Evolutionary conservation across 495 filamentous ascomycete species (phyloP), one percentile per base, ranked within the genome.

Genomic region (Neurospora sp.): DNA sequence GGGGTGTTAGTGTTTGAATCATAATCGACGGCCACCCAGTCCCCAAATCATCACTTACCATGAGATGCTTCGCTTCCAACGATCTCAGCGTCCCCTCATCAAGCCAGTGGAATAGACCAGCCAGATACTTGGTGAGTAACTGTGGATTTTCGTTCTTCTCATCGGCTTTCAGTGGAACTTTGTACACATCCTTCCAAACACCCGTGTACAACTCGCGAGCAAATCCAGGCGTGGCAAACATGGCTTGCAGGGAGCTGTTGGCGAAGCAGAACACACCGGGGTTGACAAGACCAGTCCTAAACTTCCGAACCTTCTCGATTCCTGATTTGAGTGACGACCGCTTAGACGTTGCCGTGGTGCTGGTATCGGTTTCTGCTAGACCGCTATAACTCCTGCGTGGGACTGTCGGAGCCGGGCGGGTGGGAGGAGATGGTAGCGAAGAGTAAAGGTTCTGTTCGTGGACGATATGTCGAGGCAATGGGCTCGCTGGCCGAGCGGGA

Each of bases 351-450:
- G 82, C 81, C 48, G 84, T 84, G 40, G 85, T 81, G 68, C 81
- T 86, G 83, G 70, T 87, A 81, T 76, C 74, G 83, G 86, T 78
- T 53, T 84, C 82, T 3, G 93, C 91, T 4, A 97, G 89, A 18
- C 96, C 96, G 77, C 92, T 94, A 73, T 97, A 97, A 79, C 91
- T 97, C 38, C 90, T 90, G 40, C 94, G 89, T 27, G 94, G 92
- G 40, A 95, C 87, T 3, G 94, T 91, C 70, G 96, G 96, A 6
- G 93, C 86, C n/a, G 96, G 96, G 22, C 93, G 87, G 6, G 84
- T 82, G 3, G 91, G 91, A 59, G 83, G 83, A 12, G 79, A 76
- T 12, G 82, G 80, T 9, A 82, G 73, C 6, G 76, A 77, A 1
- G 75, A 73, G 69, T 79, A 80, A 12, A 77, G 59, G 38, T 73